A percentile compares a stretch with the other conserved stretches of the same genome.
phyloP scores from a whole-genome alignment of 116 monocot species.

The Trichopus zeylanicus region DNA sequence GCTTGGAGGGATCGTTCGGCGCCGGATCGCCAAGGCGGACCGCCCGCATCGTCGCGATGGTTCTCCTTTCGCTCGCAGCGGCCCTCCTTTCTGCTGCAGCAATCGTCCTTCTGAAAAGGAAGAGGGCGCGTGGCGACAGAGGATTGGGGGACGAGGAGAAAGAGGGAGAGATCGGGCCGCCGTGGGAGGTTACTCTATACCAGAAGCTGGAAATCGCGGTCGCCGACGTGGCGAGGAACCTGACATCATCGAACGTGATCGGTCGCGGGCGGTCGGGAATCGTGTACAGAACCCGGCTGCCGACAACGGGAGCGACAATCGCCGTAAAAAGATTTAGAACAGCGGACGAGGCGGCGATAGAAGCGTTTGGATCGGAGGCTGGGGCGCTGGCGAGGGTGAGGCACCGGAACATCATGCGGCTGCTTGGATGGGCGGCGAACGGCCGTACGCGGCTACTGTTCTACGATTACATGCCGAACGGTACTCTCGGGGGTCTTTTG shows the following conservation, averaged over 20 bases:
- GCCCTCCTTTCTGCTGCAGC: constrained; percentile 2
- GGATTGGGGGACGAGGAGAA: constrained; percentile 26
- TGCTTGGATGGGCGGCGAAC: constrained; percentile 50
- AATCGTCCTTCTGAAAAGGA: constrained; percentile 14
- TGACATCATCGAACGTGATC: constrained; percentile 39
- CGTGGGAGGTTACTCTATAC: constrained; percentile 81
- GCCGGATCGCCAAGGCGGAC: constrained; percentile 15
- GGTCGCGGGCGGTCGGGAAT: constrained; percentile 65
- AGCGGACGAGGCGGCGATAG: constrained; percentile 28
- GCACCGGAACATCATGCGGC: constrained; percentile 55
- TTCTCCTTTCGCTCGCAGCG: constrained; percentile 38
- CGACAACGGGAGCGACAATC: constrained; percentile 31
- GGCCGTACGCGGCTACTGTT: constrained; percentile 28
- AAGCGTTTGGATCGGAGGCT: constrained; percentile 49
- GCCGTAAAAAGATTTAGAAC: constrained; percentile 72
- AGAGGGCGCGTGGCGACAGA: not conserved
- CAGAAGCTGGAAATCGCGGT: constrained; percentile 63
- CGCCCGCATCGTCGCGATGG: constrained; percentile 30
- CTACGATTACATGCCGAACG: constrained; percentile 60
- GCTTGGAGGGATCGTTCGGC: constrained; percentile 6
- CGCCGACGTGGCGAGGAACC: constrained; percentile 29
- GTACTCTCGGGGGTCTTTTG: constrained; percentile 33
- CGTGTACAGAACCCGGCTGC: constrained; percentile 45
- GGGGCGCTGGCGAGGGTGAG: constrained; percentile 32
- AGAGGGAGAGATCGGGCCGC: constrained; percentile 51